Evolutionary conservation across 1,139 yeast species (phyloP).

Genomic region (Kazachstania sp.): DNA sequence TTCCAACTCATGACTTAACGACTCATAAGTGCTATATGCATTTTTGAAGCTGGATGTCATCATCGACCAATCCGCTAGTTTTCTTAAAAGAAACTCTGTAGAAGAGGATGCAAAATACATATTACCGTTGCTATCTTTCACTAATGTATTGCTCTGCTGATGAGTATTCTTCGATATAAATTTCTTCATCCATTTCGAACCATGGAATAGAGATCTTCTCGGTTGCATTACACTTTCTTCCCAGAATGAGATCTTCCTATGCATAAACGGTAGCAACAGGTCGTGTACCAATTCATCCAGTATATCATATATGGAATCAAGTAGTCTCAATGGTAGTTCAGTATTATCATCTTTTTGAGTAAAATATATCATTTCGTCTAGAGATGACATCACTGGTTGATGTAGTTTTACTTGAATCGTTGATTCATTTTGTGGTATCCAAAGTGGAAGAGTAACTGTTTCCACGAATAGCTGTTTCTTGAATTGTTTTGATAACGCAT

Average conservation of each 20-base stretch:
- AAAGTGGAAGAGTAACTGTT: constrained; percentile 29
- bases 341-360: constrained; percentile 40
- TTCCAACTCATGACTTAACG: constrained; percentile 68
- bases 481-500: constrained; percentile 28
- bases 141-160: constrained; percentile 40
- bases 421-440: constrained; percentile 17
- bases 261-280: constrained; percentile 29
- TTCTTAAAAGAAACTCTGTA: constrained; percentile 68
- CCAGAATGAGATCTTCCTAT: constrained; percentile 63
- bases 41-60: constrained; percentile 81
- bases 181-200: constrained; percentile 26
- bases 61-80: constrained; percentile 86
- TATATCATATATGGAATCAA: constrained; percentile 22
- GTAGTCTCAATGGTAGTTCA: constrained; percentile 16
- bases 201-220: constrained; percentile 40
- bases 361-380: constrained; percentile 70
- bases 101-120: constrained; percentile 34
- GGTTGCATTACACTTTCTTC: constrained; percentile 72
- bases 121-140: constrained; percentile 18
- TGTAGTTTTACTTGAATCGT: constrained; percentile 22
- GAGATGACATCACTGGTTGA: constrained; percentile 38
- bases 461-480: constrained; percentile 35
- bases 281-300: constrained; percentile 21
- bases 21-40: constrained; percentile 77
- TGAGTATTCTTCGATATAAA: constrained; percentile 33